Conservation (phyloP, 78 protist genomes). For the Dictyostelium discoideum region DNA sequence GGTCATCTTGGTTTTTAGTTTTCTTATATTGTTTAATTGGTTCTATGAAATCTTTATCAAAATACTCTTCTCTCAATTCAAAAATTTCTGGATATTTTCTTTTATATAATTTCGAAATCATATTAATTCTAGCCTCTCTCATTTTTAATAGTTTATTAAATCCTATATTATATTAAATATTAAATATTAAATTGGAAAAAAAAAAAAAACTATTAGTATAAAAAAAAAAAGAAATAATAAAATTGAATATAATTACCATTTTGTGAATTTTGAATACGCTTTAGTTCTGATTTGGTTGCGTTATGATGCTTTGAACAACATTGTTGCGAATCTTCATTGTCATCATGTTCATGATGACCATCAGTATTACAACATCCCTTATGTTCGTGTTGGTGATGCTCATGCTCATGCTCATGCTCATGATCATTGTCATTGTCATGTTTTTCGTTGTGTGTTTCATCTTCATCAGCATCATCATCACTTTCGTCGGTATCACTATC, state of each 20-base stretch:
- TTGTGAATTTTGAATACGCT: not conserved
- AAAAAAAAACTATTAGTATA: not conserved
- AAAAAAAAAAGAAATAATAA: not conserved
- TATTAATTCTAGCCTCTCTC: constrained; percentile 62
- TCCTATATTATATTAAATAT: not conserved
- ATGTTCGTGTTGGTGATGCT: not conserved
- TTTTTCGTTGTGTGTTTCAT: not conserved
- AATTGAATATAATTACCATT: not conserved
- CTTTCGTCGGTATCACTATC: constrained; percentile 29
- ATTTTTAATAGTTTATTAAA: constrained; percentile 27
- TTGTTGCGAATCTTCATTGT: not conserved
- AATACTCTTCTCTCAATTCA: constrained; percentile 30
- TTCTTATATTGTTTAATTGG: constrained; percentile 23
- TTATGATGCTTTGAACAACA: not conserved
- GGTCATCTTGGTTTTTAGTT: not conserved
- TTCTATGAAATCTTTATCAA: not conserved
- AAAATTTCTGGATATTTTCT: constrained; percentile 50
- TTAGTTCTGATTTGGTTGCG: not conserved
- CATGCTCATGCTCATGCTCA: constrained; percentile 23
- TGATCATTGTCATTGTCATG: constrained; percentile 7
- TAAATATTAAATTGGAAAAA: not conserved
- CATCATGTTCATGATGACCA: not conserved
- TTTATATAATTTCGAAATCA: constrained; percentile 13
- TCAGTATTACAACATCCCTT: not conserved
- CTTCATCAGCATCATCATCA: constrained; percentile 14